Evolutionary conservation across 202 grass and related monocot genomes (phyloP).

Genomic region (Brachypodium distachyon): DNA sequence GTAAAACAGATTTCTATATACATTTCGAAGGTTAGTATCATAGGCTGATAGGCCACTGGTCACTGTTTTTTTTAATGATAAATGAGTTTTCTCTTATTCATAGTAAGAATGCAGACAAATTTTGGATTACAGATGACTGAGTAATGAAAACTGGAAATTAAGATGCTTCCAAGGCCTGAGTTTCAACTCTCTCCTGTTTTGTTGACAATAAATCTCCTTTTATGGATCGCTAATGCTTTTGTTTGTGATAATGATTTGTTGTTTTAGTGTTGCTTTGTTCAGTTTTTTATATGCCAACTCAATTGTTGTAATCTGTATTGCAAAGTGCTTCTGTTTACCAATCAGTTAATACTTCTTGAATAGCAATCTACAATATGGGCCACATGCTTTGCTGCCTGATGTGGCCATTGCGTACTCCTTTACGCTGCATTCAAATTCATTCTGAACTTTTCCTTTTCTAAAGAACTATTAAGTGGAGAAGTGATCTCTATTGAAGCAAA

Average conservation of each 20-base stretch:
- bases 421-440: background rate
- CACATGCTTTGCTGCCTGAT: slow-evolving; percentile 11
- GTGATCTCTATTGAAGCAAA: background rate
- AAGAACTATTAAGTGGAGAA: background rate
- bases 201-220: background rate
- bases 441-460: background rate
- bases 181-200: background rate
- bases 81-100: background rate
- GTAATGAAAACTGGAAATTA: background rate
- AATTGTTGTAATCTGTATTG: background rate
- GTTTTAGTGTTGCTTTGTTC: background rate
- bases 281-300: background rate
- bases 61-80: background rate
- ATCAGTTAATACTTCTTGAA: background rate
- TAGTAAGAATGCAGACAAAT: background rate
- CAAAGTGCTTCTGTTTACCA: background rate
- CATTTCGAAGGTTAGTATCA: background rate
- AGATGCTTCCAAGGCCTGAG: background rate
- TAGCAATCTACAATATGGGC: background rate
- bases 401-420: background rate
- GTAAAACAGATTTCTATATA: background rate
- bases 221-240: background rate
- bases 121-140: background rate
- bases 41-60: background rate
- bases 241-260: background rate